Evolutionary conservation across 1,284 basidiomycete species (phyloP).

Genomic region (Ceratorhiza oryzae-sativae): DNA sequence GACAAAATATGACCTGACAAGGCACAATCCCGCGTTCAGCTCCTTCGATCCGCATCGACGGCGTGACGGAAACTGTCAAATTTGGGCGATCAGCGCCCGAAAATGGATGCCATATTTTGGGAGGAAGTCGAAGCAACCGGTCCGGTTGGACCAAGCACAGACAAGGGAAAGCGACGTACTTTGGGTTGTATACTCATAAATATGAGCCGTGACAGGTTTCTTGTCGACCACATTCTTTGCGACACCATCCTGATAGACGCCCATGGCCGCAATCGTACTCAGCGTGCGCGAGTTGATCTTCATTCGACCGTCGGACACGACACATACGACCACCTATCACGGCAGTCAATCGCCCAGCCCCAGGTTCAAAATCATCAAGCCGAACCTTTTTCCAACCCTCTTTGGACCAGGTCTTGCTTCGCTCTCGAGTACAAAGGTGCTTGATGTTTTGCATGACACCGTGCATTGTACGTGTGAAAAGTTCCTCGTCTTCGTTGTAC

Average conservation of each 20-base stretch:
- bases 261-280: slow-evolving; percentile 87
- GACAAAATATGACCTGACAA: slow-evolving; percentile 91
- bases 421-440: slow-evolving; percentile 79
- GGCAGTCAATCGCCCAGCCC: background rate
- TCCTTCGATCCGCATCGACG: slow-evolving; percentile 82
- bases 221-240: slow-evolving; percentile 91
- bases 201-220: slow-evolving; percentile 86
- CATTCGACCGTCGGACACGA: slow-evolving; percentile 77
- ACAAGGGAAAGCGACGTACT: slow-evolving; percentile 57
- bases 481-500: slow-evolving; percentile 79
- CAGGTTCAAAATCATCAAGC: slow-evolving; percentile 45
- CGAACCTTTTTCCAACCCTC: slow-evolving; percentile 97
- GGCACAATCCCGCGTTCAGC: slow-evolving; percentile 83
- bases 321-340: slow-evolving; percentile 54
- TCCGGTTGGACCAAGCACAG: no score
- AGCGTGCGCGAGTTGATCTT: slow-evolving; percentile 89
- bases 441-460: slow-evolving; percentile 90
- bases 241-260: slow-evolving; percentile 86
- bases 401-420: slow-evolving; percentile 93
- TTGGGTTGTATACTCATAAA: slow-evolving; percentile 95
- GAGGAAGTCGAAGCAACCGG: no score
- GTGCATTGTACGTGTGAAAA: slow-evolving; percentile 88
- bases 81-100: slow-evolving; percentile 41
- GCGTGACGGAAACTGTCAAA: slow-evolving; percentile 75
- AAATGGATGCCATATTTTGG: no score